phyloP scores from a whole-genome alignment of 2,329 filamentous ascomycete species.

The Trichoderma koningiopsis region DNA sequence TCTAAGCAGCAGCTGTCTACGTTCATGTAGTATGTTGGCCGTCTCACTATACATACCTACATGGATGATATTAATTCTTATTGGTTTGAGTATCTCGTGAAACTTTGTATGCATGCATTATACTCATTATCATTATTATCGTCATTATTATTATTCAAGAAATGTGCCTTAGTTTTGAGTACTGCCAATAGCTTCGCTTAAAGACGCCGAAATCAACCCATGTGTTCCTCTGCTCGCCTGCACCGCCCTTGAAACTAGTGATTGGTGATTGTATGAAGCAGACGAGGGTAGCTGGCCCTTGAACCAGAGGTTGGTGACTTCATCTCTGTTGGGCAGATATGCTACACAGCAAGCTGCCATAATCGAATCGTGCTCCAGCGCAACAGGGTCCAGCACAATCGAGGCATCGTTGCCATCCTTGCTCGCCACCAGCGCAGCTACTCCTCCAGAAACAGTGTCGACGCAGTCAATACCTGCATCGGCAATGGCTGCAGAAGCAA shows the following conservation, averaged over 20 bases:
- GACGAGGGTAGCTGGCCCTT: conserved; percentile 66
- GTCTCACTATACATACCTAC: not conserved
- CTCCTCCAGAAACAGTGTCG: conserved; percentile 84
- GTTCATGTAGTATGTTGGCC: not conserved
- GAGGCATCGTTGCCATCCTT: conserved; percentile 40
- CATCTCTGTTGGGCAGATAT: conserved; percentile 83
- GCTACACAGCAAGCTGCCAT: conserved; percentile 85
- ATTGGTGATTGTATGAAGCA: conserved; percentile 37
- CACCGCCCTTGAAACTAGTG: conserved; percentile 44
- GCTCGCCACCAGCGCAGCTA: conserved; percentile 71
- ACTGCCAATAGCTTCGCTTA: conserved; percentile 39
- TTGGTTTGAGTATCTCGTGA: not conserved
- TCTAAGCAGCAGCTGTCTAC: not conserved
- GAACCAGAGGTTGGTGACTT: conserved; percentile 93
- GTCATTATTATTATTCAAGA: conserved; percentile 3
- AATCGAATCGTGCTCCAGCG: conserved; percentile 76
- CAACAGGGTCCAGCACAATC: conserved; percentile 77
- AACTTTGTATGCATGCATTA: not conserved
- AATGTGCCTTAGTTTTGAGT: not conserved
- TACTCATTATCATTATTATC: conserved; percentile 19
- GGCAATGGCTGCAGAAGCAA: conserved; percentile 86
- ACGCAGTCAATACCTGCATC: conserved; percentile 97
- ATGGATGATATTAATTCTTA: not conserved
- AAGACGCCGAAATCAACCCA: conserved; percentile 37
- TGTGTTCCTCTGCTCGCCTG: conserved; percentile 45